Evolutionary conservation across 2,329 filamentous ascomycete genomes (phyloP), one percentile per base, ranked within the genome.

Genomic region (Stachybotrys elegans): DNA sequence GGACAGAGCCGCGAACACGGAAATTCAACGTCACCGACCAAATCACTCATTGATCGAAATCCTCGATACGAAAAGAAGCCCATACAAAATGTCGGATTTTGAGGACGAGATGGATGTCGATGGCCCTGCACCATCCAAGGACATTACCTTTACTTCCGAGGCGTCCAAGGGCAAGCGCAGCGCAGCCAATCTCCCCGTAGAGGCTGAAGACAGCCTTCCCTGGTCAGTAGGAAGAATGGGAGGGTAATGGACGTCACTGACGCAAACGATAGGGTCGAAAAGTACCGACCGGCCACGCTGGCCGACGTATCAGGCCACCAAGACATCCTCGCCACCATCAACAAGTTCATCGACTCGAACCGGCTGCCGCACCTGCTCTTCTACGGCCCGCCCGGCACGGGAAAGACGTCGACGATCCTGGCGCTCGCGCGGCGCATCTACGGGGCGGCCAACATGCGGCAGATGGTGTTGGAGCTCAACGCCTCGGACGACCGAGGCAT

Each of bases 381-480:
- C 48, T 98, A 98, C 62, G 93, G 93, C 0, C 93, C 93, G 5
- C 93, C 93, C 0, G 93, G 93, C 48, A 98, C 93, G 0, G 93
- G 93, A 57, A 98, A 98, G 72, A 98, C 93, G 0, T 97, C 92
- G 6, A 98, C 93, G 2, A 88, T 97, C 50, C 81, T 98, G 32
- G 93, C 93, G 0, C 83, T 98, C 34, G 91, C 93, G 25, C 81
- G 93, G 43, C 83, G 88, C 48, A 97, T 98, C 66, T 98, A 98
- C 61, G 93, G 93, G 43, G 70, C 75, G 46, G 85, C 88, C 51
- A 96, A 97, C 66, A 86, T 96, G 83, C 84, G 92, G 16, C 93
- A 98, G 67, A 97, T 98, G 90, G 93, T 98, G 16, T 79, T 98
- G 25, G 93, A 98, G 68, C 80, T 98, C 52, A 98, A 98, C 63